Conservation (phyloP, 108 stramenopile species). For the Cyclostephanos tholiformis region DNA sequence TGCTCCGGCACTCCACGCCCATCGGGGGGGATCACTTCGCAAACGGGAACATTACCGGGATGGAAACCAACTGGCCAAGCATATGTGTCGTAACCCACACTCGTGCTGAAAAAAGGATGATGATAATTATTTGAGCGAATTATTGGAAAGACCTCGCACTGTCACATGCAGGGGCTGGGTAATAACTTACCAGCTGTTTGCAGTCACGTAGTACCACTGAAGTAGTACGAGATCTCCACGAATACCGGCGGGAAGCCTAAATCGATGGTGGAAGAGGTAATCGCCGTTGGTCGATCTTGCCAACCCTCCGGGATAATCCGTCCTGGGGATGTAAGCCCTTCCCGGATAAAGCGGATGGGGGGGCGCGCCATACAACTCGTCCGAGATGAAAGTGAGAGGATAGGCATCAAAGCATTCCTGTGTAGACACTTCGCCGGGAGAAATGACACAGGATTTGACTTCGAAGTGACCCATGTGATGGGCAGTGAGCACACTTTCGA, state of each 20-base stretch:
- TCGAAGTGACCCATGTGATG: constrained; percentile 66
- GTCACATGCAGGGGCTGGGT: neutral
- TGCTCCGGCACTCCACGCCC: constrained; percentile 46
- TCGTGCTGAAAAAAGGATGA: constrained; percentile 7
- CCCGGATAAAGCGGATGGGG: constrained; percentile 50
- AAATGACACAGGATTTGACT: constrained; percentile 53
- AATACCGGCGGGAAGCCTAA: constrained; percentile 21
- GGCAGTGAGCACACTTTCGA: constrained; percentile 52
- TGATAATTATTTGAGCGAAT: neutral
- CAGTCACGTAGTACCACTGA: constrained; percentile 82
- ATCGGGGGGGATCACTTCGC: constrained; percentile 31
- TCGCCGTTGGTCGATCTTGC: constrained; percentile 1
- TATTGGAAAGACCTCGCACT: neutral
- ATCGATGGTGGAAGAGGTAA: constrained; percentile 26
- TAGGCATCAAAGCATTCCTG: constrained; percentile 59
- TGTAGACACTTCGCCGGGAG: constrained; percentile 47
- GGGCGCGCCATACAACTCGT: constrained; percentile 54
- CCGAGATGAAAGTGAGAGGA: constrained; percentile 56
- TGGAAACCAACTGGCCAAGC: constrained; percentile 33
- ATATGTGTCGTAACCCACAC: constrained; percentile 39
- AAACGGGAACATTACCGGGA: constrained; percentile 27
- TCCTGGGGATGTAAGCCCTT: constrained; percentile 61
- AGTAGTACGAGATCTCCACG: constrained; percentile 49
- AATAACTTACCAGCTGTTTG: constrained; percentile 48
- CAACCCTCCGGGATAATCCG: constrained; percentile 32